phyloP scores from a whole-genome alignment of 306 rosid species.

The Macrotyloma uniflorum region DNA sequence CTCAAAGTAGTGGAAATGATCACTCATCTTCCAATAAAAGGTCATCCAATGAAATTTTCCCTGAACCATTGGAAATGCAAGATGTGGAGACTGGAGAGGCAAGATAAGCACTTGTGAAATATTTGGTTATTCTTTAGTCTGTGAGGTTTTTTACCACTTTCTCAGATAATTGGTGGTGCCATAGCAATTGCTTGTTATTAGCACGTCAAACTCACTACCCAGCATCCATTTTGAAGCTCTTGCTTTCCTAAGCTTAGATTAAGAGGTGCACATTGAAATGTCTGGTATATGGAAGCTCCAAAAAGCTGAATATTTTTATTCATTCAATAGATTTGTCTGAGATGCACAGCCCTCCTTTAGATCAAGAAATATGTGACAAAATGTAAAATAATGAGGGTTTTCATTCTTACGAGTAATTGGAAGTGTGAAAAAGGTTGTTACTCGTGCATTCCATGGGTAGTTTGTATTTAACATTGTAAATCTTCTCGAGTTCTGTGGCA shows the following conservation, averaged over 20 bases:
- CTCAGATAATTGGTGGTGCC: background rate
- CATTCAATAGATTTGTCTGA: slow-evolving; percentile 23
- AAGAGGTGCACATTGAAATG: background rate
- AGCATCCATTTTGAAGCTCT: slow-evolving; percentile 14
- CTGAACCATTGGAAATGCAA: slow-evolving; percentile 79
- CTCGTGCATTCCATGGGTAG: background rate
- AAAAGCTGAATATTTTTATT: background rate
- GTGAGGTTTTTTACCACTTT: slow-evolving; percentile 8
- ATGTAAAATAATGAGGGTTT: slow-evolving; percentile 10
- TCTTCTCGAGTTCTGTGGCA: slow-evolving; percentile 9
- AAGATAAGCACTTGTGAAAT: slow-evolving; percentile 45
- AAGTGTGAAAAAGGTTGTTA: slow-evolving; percentile 20
- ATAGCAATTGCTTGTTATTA: slow-evolving; percentile 18
- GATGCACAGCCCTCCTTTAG: background rate
- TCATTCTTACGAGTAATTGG: slow-evolving; percentile 24
- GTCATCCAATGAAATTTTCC: slow-evolving; percentile 83
- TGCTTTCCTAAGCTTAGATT: slow-evolving; percentile 20
- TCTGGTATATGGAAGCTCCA: background rate
- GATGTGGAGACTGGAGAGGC: slow-evolving; percentile 54
- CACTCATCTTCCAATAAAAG: slow-evolving; percentile 78
- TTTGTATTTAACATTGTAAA: slow-evolving; percentile 17
- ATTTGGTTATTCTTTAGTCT: slow-evolving; percentile 33
- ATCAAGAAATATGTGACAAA: slow-evolving; percentile 1
- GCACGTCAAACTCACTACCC: background rate
- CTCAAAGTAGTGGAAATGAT: slow-evolving; percentile 81